Evolutionary conservation across 2,329 filamentous ascomycete species (phyloP).

Genomic region (Verticillium albo-atrum): DNA sequence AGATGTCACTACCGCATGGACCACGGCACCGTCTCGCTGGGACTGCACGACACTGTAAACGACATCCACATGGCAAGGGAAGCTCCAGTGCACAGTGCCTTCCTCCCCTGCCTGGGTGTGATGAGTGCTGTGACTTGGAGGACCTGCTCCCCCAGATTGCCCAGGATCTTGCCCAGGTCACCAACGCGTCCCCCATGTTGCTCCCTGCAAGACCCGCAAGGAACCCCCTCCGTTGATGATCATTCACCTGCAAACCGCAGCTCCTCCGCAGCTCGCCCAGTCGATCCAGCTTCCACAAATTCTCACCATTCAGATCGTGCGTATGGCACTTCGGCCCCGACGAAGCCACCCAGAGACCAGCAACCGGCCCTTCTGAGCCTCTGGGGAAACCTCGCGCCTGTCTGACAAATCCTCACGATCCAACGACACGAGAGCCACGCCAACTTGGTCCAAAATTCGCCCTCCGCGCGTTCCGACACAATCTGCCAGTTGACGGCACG

Average conservation of each 20-base stretch:
- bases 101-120: background rate
- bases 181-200: background rate
- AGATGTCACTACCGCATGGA: background rate
- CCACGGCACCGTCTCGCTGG: background rate
- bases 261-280: background rate
- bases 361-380: background rate
- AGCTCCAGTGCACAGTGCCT: background rate
- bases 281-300: background rate
- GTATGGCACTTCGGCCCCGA: background rate
- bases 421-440: background rate
- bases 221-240: background rate
- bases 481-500: too few species aligned
- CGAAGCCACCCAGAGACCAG: background rate
- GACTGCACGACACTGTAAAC: background rate
- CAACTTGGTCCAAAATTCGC: too few species aligned
- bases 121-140: background rate
- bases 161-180: background rate
- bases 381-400: background rate
- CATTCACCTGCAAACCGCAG: background rate
- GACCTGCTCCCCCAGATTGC: background rate
- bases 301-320: background rate
- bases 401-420: background rate
- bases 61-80: too few species aligned
- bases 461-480: too few species aligned
- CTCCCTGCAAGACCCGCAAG: background rate